Base-by-base conservation (phyloP, 495 filamentous ascomycete genomes). In the Achaetomiella virescens region DNA sequence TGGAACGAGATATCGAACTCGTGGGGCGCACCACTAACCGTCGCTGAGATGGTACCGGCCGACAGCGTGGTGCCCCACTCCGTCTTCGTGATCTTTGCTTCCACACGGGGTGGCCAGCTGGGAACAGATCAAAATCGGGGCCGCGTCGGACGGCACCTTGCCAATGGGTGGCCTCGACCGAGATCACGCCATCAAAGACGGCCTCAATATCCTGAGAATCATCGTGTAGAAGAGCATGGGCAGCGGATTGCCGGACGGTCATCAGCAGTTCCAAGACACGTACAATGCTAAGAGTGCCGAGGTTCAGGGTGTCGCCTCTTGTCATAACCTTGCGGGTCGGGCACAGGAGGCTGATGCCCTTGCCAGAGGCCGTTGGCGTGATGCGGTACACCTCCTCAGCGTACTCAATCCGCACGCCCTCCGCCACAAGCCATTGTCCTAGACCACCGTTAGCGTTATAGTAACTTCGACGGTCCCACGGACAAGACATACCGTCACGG, bases 81-180 rank as follows among this genome's bases (percentile, higher is more conserved):
- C 10, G 70, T 62, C 55, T 77, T 81, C 9, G 66, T 65, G 45
- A 87, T 77, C 14, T 69, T 70, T 10, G 73, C 65, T 27, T 79
- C 67, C 25, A 68, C 63, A 11, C 49, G n/a, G 79, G 80, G 17
- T 66, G 72, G 6, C 78, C 78, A 20, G 70, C 68, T 0, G 82
- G 77, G 64, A 76, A 81, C 18, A 88, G 70, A 11, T 84, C 74
- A 61, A 85, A 88, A 57, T 87, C 72, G 1, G 85, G 86, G 3
- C 82, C 83, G 21, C 74, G 79, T 50, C 79, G 74, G 0, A 73
- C 61, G n/a, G 71, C 70, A 35, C 78, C 82, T 38, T 73, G 75
- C 81, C 85, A 88, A 61, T 90, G 85, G 0, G 81, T 81, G 8
- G 80, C 72, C 51, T 84, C 83, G 42, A 85, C 74, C 6, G 82